A percentile compares a stretch with the other conserved stretches of the same genome.
Evolutionary conservation across 495 filamentous ascomycete genomes (phyloP).

Genomic region (Hypomontagnella monticulosa): DNA sequence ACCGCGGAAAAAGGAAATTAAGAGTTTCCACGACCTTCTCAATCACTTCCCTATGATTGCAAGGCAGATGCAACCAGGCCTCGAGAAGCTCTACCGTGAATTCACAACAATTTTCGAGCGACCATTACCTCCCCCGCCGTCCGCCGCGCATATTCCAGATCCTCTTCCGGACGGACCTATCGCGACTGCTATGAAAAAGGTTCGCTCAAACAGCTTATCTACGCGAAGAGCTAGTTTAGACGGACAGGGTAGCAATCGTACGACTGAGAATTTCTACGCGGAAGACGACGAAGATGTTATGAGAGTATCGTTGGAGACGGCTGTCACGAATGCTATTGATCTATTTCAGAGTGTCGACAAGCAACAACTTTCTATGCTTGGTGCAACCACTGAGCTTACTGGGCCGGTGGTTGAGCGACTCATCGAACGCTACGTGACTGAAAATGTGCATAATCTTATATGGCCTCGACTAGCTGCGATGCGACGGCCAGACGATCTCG

Average conservation of each 20-base stretch:
- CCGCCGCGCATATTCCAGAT: constrained; percentile 63
- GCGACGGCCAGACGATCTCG: constrained; percentile 82
- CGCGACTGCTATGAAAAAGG: constrained; percentile 59
- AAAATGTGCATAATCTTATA: constrained; percentile 88
- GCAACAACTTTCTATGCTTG: constrained; percentile 90
- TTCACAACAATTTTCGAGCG: constrained; percentile 87
- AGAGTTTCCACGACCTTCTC: constrained; percentile 87
- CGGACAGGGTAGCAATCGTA: constrained; percentile 31
- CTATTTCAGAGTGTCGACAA: constrained; percentile 96
- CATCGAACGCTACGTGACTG: constrained; percentile 93
- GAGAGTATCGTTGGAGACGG: constrained; percentile 85
- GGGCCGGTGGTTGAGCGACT: constrained; percentile 90
- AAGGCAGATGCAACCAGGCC: constrained; percentile 91
- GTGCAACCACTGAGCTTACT: constrained; percentile 91
- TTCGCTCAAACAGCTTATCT: constrained; percentile 56
- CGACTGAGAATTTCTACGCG: constrained; percentile 59
- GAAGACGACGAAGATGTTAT: constrained; percentile 90
- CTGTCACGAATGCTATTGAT: constrained; percentile 92
- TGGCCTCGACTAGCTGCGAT: constrained; percentile 83
- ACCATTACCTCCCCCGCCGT: constrained; percentile 80
- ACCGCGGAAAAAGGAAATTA: constrained; percentile 86
- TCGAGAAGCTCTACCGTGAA: constrained; percentile 90
- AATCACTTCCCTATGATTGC: constrained; percentile 97
- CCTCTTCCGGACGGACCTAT: constrained; percentile 62
- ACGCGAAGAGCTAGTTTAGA: constrained; percentile 38